Conservation (phyloP, 106 monocot genomes). For the Chionographis japonica region DNA sequence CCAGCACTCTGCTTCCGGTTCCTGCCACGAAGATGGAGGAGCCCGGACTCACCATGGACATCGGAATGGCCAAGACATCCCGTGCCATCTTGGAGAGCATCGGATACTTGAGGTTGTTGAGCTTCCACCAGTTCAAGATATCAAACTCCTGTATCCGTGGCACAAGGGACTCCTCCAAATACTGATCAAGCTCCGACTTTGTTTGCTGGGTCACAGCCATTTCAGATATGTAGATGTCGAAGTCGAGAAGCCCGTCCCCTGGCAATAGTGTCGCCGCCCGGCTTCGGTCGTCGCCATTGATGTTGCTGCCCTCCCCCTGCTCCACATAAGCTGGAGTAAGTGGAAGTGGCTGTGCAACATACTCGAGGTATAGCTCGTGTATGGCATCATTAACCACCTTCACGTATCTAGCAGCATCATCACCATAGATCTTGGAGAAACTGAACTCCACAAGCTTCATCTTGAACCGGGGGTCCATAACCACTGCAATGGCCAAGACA, state of each 20-base stretch:
- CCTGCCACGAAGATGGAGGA: slow-evolving; percentile 58
- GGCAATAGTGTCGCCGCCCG: neutral
- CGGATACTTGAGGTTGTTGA: slow-evolving; percentile 77
- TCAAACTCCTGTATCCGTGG: slow-evolving; percentile 79
- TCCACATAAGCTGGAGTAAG: slow-evolving; percentile 55
- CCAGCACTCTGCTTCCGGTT: slow-evolving; percentile 58
- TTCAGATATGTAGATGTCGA: slow-evolving; percentile 81
- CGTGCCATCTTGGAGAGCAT: slow-evolving; percentile 83
- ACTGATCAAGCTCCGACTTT: slow-evolving; percentile 87
- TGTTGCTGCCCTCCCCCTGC: slow-evolving; percentile 22
- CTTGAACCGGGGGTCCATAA: slow-evolving; percentile 98
- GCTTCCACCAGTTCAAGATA: slow-evolving; percentile 89
- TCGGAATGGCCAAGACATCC: slow-evolving; percentile 77
- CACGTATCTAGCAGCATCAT: slow-evolving; percentile 64
- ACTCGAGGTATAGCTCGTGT: slow-evolving; percentile 76
- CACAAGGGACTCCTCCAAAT: slow-evolving; percentile 75
- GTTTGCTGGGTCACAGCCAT: slow-evolving; percentile 42
- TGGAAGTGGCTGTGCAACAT: slow-evolving; percentile 49
- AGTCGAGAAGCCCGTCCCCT: slow-evolving; percentile 65
- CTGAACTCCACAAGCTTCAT: slow-evolving; percentile 95
- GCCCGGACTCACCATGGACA: slow-evolving; percentile 52
- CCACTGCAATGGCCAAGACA: slow-evolving; percentile 77
- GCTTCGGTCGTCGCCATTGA: slow-evolving; percentile 15
- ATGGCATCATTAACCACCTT: slow-evolving; percentile 65
- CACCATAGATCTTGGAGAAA: slow-evolving; percentile 81